Percentiles rank a stretch among this genome's conserved stretches.
These are phyloP conservation scores for Penicillium ucsense DNA, from an alignment of 495 filamentous ascomycete species.

Conservation along the genomic window DNA sequence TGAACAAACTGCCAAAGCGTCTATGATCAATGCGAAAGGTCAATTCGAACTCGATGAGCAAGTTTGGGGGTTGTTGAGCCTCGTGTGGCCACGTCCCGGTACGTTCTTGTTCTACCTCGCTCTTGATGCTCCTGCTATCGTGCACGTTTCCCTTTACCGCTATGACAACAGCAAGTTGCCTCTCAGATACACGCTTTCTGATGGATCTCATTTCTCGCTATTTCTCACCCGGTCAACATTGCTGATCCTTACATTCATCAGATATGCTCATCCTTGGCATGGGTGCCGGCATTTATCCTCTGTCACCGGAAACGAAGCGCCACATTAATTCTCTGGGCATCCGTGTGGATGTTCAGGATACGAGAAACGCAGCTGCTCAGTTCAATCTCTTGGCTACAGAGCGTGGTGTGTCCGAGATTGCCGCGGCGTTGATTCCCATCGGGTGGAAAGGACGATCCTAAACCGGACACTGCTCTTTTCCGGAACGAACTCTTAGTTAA, in stretches of 20 bases:
- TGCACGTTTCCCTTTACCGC: no score
- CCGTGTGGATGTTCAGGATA: constrained; percentile 82
- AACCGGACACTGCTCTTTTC: background rate
- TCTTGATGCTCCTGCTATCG: background rate
- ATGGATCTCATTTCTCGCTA: no score
- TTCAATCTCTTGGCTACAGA: constrained; percentile 83
- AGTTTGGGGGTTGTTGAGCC: constrained; percentile 64
- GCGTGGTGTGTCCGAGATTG: constrained; percentile 67
- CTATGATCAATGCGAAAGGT: constrained; percentile 62
- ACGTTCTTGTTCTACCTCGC: constrained; percentile 14
- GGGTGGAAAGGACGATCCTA: constrained; percentile 56
- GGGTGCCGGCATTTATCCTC: constrained; percentile 60
- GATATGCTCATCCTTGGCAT: constrained; percentile 85
- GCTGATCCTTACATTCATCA: constrained; percentile 25
- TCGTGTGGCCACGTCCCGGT: constrained; percentile 91
- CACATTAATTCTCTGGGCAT: constrained; percentile 72
- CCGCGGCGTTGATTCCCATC: constrained; percentile 80
- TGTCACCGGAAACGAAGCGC: constrained; percentile 64
- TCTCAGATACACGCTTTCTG: no score
- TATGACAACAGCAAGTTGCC: no score
- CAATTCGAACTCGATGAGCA: constrained; percentile 67
- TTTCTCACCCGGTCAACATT: background rate
- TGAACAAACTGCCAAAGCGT: constrained; percentile 22
- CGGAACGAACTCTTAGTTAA: no score
- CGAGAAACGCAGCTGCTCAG: constrained; percentile 84